Evolutionary conservation across 1,284 basidiomycete species (phyloP).

Genomic region (Ceratobasidium sp.): DNA sequence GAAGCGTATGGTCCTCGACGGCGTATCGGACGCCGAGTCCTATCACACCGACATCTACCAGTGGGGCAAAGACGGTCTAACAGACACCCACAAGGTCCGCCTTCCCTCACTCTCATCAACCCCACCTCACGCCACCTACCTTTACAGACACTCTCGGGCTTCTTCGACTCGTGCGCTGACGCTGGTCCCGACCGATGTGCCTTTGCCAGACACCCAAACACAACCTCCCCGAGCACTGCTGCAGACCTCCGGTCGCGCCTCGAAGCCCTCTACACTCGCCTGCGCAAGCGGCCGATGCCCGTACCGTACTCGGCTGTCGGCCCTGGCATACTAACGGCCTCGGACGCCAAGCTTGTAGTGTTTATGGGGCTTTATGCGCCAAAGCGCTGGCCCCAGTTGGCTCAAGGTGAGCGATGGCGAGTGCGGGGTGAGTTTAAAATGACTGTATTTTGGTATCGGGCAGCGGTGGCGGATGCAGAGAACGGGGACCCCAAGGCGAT

Average conservation of each 20-base stretch:
- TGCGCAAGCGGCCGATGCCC: slow-evolving; percentile 12
- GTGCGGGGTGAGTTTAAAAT: neutral
- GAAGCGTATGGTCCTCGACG: slow-evolving; percentile 48
- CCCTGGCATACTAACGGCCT: slow-evolving; percentile 18
- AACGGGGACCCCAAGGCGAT: neutral
- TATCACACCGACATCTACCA: slow-evolving; percentile 46
- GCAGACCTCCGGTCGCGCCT: slow-evolving; percentile 22
- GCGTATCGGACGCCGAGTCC: slow-evolving; percentile 44
- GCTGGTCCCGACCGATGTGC: slow-evolving; percentile 44
- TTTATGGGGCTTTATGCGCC: slow-evolving; percentile 26
- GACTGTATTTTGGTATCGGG: neutral
- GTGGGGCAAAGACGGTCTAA: slow-evolving; percentile 45
- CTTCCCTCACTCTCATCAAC: neutral
- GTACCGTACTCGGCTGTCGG: slow-evolving; percentile 25
- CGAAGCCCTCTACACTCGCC: neutral
- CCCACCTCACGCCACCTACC: neutral
- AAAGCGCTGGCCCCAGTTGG: neutral
- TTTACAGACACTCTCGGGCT: slow-evolving; percentile 28
- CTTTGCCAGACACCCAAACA: slow-evolving; percentile 16
- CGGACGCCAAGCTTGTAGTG: slow-evolving; percentile 12
- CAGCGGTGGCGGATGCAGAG: slow-evolving; percentile 21
- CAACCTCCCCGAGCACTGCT: neutral
- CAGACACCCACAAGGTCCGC: slow-evolving; percentile 45
- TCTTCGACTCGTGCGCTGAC: slow-evolving; percentile 41
- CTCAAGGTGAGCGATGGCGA: neutral